phyloP scores from a whole-genome alignment of 2,329 filamentous ascomycete genomes.

The Dryadomyces sulphureus region DNA sequence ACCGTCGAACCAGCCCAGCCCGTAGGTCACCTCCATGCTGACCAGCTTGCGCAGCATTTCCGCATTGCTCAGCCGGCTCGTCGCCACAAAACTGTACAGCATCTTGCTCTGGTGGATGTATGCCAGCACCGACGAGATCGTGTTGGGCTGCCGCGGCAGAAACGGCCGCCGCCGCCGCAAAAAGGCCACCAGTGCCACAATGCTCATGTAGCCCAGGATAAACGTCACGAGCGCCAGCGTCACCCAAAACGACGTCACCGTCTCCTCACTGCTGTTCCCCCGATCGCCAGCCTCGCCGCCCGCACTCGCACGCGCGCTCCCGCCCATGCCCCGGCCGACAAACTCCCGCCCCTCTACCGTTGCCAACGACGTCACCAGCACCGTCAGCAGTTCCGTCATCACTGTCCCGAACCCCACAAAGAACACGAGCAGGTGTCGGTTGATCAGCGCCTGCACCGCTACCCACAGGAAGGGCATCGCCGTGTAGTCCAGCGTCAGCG shows the following conservation, averaged over 20 bases:
- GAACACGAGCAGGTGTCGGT: conserved; percentile 50
- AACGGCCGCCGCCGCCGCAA: conserved; percentile 51
- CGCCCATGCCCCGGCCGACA: neutral
- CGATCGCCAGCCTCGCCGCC: conserved; percentile 13
- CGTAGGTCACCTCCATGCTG: conserved; percentile 42
- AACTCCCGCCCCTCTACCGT: conserved; percentile 50
- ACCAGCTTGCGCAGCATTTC: conserved; percentile 49
- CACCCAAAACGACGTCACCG: conserved; percentile 47
- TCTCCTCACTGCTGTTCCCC: conserved; percentile 42
- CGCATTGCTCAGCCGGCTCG: conserved; percentile 43
- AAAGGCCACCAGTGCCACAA: conserved; percentile 46
- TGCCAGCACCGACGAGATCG: conserved; percentile 60
- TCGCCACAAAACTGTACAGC: conserved; percentile 61
- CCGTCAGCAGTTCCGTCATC: conserved; percentile 58
- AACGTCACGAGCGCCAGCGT: conserved; percentile 45
- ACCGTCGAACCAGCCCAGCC: conserved; percentile 62
- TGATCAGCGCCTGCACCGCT: conserved; percentile 44
- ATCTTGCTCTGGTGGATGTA: conserved; percentile 73
- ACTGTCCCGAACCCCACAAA: conserved; percentile 57
- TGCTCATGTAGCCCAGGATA: conserved; percentile 51
- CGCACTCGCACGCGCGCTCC: conserved; percentile 4
- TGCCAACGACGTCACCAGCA: conserved; percentile 51
- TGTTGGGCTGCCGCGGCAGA: conserved; percentile 63
- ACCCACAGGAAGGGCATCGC: conserved; percentile 55
- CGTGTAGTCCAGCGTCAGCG: conserved; percentile 58